A percentile compares a stretch with the other conserved stretches of the same genome.
phyloP scores from a whole-genome alignment of 257 asterid genomes.

The Solanum sejunctum region DNA sequence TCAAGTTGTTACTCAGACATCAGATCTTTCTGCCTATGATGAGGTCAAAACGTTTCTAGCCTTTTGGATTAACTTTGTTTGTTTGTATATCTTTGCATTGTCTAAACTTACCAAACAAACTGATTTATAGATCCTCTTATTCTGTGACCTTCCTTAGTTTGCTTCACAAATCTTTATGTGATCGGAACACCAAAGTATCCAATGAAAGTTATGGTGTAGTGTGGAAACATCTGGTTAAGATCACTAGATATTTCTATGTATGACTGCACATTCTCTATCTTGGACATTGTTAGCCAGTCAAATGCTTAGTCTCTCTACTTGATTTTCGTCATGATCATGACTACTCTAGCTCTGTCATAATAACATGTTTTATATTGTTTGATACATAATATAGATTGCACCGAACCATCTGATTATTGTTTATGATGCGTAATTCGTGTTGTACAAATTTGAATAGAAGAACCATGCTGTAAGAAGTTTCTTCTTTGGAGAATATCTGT shows the following conservation, averaged over 20 bases:
- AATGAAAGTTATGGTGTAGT: not conserved
- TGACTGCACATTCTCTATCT: not conserved
- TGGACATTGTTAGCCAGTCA: not conserved
- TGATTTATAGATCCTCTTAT: not conserved
- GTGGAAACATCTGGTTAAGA: not conserved
- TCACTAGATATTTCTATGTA: not conserved
- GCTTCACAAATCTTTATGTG: not conserved
- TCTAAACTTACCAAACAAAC: not conserved
- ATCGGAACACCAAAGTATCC: not conserved
- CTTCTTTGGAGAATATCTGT: not conserved
- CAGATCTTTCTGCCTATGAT: slow-evolving; percentile 18
- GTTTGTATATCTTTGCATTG: not conserved
- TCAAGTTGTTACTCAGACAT: slow-evolving; percentile 33
- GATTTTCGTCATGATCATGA: not conserved
- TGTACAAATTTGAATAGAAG: not conserved
- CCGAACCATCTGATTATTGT: not conserved
- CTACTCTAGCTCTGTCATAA: not conserved
- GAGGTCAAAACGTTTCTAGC: slow-evolving; percentile 22
- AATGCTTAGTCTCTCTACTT: not conserved
- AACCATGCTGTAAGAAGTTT: not conserved
- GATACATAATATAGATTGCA: not conserved
- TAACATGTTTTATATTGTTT: not conserved
- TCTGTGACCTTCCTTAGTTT: not conserved
- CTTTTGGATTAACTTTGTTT: not conserved
- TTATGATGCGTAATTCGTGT: not conserved